These are phyloP conservation scores for Termitomyces eurrhizus DNA, from an alignment of 768 basidiomycete species.

Conservation along the genomic window DNA sequence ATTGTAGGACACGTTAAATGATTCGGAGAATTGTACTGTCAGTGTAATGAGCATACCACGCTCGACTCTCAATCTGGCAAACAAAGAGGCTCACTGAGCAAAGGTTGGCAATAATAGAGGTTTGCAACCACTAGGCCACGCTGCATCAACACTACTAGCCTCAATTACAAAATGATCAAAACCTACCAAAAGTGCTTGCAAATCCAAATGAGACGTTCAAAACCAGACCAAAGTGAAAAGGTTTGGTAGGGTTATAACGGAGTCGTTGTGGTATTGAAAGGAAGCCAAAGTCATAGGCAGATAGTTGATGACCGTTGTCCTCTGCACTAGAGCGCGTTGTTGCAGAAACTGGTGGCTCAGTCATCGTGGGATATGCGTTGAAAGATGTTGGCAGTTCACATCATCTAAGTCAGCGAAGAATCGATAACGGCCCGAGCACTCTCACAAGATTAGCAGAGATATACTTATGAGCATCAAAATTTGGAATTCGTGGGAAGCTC, in stretches of 20 bases:
- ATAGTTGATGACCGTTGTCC: background rate
- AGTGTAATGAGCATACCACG: background rate
- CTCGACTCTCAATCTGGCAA: background rate
- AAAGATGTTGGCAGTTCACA: background rate
- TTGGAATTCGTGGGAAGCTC: no score
- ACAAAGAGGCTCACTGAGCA: constrained; percentile 51
- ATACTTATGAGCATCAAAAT: no score
- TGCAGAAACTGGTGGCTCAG: background rate
- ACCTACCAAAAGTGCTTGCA: constrained; percentile 51
- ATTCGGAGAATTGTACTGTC: constrained; percentile 35
- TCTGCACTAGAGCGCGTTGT: background rate
- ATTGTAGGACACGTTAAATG: constrained; percentile 33
- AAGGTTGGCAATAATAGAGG: constrained; percentile 79
- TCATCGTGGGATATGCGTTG: background rate
- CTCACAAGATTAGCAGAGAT: no score
- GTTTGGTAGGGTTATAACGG: constrained; percentile 45
- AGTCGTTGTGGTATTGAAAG: constrained; percentile 58
- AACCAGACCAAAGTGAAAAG: constrained; percentile 49
- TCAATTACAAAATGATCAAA: background rate
- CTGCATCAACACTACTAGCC: background rate
- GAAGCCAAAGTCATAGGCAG: constrained; percentile 51
- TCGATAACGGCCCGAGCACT: background rate
- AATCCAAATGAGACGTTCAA: constrained; percentile 59
- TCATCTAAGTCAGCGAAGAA: constrained; percentile 1
- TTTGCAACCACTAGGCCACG: constrained; percentile 55